phyloP scores from a whole-genome alignment of 495 filamentous ascomycete species.

The Penicillium parvum region DNA sequence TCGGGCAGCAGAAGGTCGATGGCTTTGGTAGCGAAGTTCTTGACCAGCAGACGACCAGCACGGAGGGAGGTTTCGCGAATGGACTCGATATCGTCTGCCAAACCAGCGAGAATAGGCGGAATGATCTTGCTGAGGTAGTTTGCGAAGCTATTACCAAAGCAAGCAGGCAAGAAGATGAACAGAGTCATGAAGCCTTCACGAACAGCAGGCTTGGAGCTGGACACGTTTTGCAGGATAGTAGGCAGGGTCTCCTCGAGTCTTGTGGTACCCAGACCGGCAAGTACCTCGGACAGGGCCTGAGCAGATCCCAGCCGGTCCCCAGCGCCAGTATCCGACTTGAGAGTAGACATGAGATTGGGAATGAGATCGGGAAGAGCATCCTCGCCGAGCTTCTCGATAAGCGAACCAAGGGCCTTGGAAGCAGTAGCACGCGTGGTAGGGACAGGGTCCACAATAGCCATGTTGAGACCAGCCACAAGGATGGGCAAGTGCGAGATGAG shows the following conservation, averaged over 20 bases:
- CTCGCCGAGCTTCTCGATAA: constrained; percentile 96
- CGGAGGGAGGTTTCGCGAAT: constrained; percentile 92
- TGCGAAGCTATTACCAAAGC: constrained; percentile 98
- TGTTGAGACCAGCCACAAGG: constrained; percentile 81
- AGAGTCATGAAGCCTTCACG: constrained; percentile 99
- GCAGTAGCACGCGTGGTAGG: constrained; percentile 95
- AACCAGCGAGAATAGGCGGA: constrained; percentile 87
- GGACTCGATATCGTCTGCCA: constrained; percentile 92
- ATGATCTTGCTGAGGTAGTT: constrained; percentile 94
- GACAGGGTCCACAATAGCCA: constrained; percentile 90
- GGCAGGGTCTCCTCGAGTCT: constrained; percentile 93
- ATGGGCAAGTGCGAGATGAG: constrained; percentile 87
- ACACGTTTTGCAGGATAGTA: constrained; percentile 93
- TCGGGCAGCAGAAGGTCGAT: constrained; percentile 93
- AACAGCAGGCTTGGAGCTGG: constrained; percentile 83
- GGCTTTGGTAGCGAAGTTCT: constrained; percentile 93
- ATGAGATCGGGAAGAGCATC: constrained; percentile 96
- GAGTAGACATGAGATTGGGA: constrained; percentile 91
- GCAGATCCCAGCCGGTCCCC: constrained; percentile 94
- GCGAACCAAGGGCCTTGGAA: constrained; percentile 89
- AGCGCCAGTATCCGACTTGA: constrained; percentile 95
- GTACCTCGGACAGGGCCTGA: constrained; percentile 93
- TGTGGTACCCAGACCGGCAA: constrained; percentile 87
- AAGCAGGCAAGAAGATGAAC: constrained; percentile 97
- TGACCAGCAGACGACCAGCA: constrained; percentile 89